phyloP scores from a whole-genome alignment of 805 yeast genomes.

The Torulaspora gathmanii region DNA sequence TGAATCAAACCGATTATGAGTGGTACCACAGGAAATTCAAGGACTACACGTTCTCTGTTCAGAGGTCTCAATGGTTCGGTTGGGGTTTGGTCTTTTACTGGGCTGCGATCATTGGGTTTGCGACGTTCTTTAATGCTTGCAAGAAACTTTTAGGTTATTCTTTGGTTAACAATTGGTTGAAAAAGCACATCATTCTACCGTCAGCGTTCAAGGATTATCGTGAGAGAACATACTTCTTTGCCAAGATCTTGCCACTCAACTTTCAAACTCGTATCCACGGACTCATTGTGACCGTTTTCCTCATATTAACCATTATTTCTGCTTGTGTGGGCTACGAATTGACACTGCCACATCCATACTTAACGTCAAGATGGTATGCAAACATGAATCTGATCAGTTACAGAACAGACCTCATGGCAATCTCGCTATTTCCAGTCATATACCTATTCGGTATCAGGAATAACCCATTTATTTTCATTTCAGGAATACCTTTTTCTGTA shows the following conservation, averaged over 20 bases:
- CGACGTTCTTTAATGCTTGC: constrained; percentile 31
- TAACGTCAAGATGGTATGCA: constrained; percentile 33
- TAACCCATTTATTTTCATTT: constrained; percentile 55
- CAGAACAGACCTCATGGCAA: constrained; percentile 48
- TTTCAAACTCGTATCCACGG: constrained; percentile 33
- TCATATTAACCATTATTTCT: constrained; percentile 33
- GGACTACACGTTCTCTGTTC: constrained; percentile 37
- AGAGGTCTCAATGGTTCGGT: constrained; percentile 40
- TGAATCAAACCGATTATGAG: constrained; percentile 32
- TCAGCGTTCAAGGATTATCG: constrained; percentile 24
- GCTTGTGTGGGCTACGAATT: constrained; percentile 37
- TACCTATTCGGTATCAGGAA: constrained; percentile 69
- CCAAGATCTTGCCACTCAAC: constrained; percentile 29
- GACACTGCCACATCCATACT: constrained; percentile 39
- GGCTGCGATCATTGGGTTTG: constrained; percentile 35
- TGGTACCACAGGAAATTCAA: constrained; percentile 37
- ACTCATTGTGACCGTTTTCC: constrained; percentile 33
- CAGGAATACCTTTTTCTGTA: constrained; percentile 58
- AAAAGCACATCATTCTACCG: constrained; percentile 29
- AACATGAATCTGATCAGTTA: constrained; percentile 44
- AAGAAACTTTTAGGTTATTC: constrained; percentile 28
- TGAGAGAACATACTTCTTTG: constrained; percentile 21
- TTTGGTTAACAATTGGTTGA: constrained; percentile 19
- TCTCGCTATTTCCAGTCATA: constrained; percentile 53
- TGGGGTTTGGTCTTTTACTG: constrained; percentile 46